Conservation (phyloP, 2,329 filamentous ascomycete genomes). For the Zymoseptoria pseudotritici region DNA sequence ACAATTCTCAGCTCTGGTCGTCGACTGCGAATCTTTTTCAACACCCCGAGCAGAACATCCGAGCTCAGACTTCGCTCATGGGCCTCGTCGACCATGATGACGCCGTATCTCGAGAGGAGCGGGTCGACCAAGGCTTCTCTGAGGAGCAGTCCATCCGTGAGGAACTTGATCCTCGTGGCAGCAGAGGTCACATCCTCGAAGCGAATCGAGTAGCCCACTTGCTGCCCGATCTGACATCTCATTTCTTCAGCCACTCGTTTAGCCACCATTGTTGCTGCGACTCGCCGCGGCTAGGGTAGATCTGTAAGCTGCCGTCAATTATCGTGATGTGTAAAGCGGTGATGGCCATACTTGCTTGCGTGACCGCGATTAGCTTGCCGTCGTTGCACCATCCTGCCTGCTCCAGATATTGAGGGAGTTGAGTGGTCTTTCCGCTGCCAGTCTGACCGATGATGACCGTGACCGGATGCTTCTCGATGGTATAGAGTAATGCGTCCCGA, state of each 20-base stretch:
- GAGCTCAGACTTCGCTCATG: constrained; percentile 91
- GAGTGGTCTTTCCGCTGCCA: constrained; percentile 90
- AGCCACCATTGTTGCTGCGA: constrained; percentile 86
- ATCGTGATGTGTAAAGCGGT: constrained; percentile 2
- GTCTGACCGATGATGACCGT: constrained; percentile 91
- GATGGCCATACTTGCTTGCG: constrained; percentile 59
- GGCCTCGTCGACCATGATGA: constrained; percentile 96
- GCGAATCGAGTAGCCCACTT: constrained; percentile 79
- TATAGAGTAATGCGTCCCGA: constrained; percentile 69
- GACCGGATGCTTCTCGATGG: constrained; percentile 75
- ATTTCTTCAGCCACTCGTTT: constrained; percentile 83
- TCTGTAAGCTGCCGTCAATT: constrained; percentile 29
- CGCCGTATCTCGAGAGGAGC: constrained; percentile 79
- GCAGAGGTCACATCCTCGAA: constrained; percentile 88
- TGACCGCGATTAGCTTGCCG: constrained; percentile 77
- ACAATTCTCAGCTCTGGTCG: constrained; percentile 78
- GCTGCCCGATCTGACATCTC: constrained; percentile 76
- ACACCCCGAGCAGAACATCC: constrained; percentile 77
- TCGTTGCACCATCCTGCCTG: constrained; percentile 81
- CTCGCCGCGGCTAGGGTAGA: constrained; percentile 63
- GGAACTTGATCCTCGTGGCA: constrained; percentile 82
- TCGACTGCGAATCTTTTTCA: constrained; percentile 82
- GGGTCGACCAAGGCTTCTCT: constrained; percentile 91
- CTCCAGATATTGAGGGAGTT: constrained; percentile 86
- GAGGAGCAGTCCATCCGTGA: constrained; percentile 87